Base-by-base conservation (phyloP, 306 rosid species). In the Castanospermum australe region DNA sequence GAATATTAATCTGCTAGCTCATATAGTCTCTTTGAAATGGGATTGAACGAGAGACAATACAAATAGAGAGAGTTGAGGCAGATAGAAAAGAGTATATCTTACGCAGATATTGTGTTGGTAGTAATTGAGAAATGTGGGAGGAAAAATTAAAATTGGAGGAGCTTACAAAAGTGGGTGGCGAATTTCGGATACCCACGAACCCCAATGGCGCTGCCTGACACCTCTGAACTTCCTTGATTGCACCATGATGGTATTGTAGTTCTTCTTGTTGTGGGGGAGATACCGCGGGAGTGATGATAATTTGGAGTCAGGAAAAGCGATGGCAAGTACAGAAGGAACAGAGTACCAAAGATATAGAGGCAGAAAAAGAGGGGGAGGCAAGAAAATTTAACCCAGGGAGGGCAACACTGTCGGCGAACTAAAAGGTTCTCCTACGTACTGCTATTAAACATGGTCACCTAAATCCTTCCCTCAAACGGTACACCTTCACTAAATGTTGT, bases 191-290 rank as follows among this genome's bases (percentile, higher is more conserved):
- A 96, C 99, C 99, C 99, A 96, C 1, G 99, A 96, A 86, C 99
- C 99, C 99, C 99, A 96, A 89, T 96, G 99, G 65, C 99, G 97
- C 66, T 96, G 99, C 92, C 99, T 93, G 87, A 96, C 99, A 33
- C 99, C 99, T 87, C 99, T 93, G 87, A 91, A 96, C 89, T 96
- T 96, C 89, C 69, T 93, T 75, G 99, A 88, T 30, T 91, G 92
- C 41, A 93, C 99, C 99, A 96, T 92, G 86, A 81, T 84, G 64
- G 4, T 36, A n/a, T n/a, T n/a, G n/a, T n/a, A n/a, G 17, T 9
- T 8, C 17, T 18, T 1, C 38, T 51, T 28, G 62, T 35, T 78
- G 14, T 33, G 68, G 30, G 15, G 42, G 14, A 22, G 77, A 55
- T 76, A 52, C 20, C 4, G 17, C n/a, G 62, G 74, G 7, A 51